A percentile compares a stretch with the other conserved stretches of the same genome.
These are phyloP conservation scores for Reticulomyxa filosa DNA, from an alignment of 78 protist species.

Conservation along the genomic window DNA sequence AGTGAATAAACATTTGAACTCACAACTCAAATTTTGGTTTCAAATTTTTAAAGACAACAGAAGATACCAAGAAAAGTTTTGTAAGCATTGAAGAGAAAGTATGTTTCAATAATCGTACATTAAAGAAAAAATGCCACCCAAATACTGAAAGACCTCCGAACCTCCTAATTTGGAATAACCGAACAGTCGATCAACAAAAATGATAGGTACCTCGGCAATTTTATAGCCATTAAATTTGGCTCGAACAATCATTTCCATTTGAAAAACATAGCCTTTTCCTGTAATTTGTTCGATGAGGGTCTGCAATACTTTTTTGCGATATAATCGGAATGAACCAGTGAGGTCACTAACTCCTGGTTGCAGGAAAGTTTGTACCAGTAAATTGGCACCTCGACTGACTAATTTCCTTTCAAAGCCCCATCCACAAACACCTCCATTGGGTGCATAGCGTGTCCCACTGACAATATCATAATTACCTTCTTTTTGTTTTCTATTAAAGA, in stretches of 20 bases:
- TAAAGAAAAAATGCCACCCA: slow-evolving; percentile 25
- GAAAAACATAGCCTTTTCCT: slow-evolving; percentile 67
- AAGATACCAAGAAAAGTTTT: too few species aligned
- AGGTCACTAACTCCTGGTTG: slow-evolving; percentile 54
- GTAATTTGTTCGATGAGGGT: slow-evolving; percentile 20
- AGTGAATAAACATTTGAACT: too few species aligned
- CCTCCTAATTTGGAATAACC: slow-evolving; percentile 54
- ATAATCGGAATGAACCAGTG: slow-evolving; percentile 69
- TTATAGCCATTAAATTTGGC: slow-evolving; percentile 33
- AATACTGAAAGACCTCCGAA: slow-evolving; percentile 34
- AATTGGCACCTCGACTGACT: slow-evolving; percentile 53
- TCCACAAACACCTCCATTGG: slow-evolving; percentile 67
- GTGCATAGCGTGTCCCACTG: slow-evolving; percentile 65
- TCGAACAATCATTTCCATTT: slow-evolving; percentile 66
- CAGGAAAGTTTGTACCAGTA: slow-evolving; percentile 34
- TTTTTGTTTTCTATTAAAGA: slow-evolving; percentile 24
- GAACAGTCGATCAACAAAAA: slow-evolving; percentile 68
- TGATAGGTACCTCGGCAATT: slow-evolving; percentile 60
- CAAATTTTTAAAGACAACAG: too few species aligned
- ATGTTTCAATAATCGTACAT: too few species aligned
- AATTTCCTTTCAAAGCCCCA: slow-evolving; percentile 57
- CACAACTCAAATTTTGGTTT: too few species aligned
- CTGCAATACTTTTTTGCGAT: slow-evolving; percentile 43
- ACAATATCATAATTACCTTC: slow-evolving; percentile 48
- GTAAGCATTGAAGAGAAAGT: too few species aligned